A percentile compares a stretch with the other conserved stretches of the same genome.
Conservation (phyloP, 345 rosid genomes). For the Passiflora organensis region DNA sequence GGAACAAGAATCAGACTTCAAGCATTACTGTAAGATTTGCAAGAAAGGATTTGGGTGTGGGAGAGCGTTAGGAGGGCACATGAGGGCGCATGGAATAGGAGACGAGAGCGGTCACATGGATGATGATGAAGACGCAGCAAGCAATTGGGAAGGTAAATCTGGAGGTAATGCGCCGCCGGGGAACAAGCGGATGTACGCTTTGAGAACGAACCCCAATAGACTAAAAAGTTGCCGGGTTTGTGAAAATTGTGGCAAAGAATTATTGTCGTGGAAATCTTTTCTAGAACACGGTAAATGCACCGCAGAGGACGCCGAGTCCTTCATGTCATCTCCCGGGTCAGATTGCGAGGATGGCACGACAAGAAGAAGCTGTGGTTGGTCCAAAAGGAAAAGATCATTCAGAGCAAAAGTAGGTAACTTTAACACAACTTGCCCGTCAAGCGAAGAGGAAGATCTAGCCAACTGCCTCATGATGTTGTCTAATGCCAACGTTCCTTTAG, state of each 20-base stretch:
- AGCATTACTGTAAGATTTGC: slow-evolving; percentile 65
- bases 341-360: slow-evolving; percentile 35
- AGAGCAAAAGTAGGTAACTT: slow-evolving; percentile 42
- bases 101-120: slow-evolving; percentile 45
- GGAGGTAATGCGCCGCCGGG: slow-evolving; percentile 35
- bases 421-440: slow-evolving; percentile 39
- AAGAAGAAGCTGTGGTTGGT: slow-evolving; percentile 41
- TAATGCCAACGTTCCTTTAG: slow-evolving; percentile 49
- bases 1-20: slow-evolving; percentile 43
- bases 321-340: slow-evolving; percentile 36
- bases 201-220: slow-evolving; percentile 60
- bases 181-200: slow-evolving; percentile 59
- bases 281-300: slow-evolving; percentile 73
- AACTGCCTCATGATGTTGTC: slow-evolving; percentile 88
- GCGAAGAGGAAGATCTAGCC: slow-evolving; percentile 94
- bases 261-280: slow-evolving; percentile 74
- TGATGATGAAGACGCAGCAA: slow-evolving; percentile 48
- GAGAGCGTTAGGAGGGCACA: slow-evolving; percentile 69
- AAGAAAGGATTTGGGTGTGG: slow-evolving; percentile 72
- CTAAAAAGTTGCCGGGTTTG: slow-evolving; percentile 58
- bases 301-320: slow-evolving; percentile 43
- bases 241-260: slow-evolving; percentile 73
- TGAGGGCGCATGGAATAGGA: slow-evolving; percentile 79
- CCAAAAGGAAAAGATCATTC: slow-evolving; percentile 59
- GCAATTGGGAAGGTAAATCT: slow-evolving; percentile 44